Base-by-base conservation (phyloP, 23 red algal genomes). In the Pyropia yezoensis region DNA sequence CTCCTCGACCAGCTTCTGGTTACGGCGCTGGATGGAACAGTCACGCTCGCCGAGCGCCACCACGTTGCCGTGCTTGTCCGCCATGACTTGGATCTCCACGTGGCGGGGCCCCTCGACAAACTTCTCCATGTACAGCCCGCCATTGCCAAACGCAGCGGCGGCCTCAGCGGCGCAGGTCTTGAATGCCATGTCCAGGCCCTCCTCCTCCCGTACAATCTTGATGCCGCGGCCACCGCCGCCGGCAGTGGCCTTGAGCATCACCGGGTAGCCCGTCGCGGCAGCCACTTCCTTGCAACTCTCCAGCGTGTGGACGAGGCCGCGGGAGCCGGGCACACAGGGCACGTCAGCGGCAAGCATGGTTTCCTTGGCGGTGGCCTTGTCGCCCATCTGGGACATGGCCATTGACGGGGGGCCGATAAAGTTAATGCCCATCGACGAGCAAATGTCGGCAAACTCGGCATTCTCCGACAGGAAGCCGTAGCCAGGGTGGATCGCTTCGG, bases 1-100 rank as follows among this genome's bases (percentile, higher is more conserved):
- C 77, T 97, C 93, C 54, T 97, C 93, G 21, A 97, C 82, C 11
- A 97, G 68, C 61, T 97, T 97, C 65, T 97, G 93, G 59, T 97
- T 81, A 11, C 93, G 59, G 18, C 93, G 70, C 52, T 97, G 93
- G 34, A 97, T 76, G 7, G 79, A 87, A 66, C 93, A 97, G 75
- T 97, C 93, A 7, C 93, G 63, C 73, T 97, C 93, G 21, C 70
- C 76, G 3, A 97, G 59, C 63, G 90, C 85, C n/a, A 90, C 70
- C 20, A 68, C 80, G 57, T 89, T 89, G 24, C 80, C 85, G 51
- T 89, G 79, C 18, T 81, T 72, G 59, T 89, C 93, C 13, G 79
- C 93, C 61, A 97, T 49, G n/a, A 97, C 64, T 61, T 97, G 93
- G 59, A 97, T 72, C 53, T 97, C 93, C 22, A 97, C 80, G 47